Percentiles rank a stretch among this genome's conserved stretches.
These are phyloP conservation scores for Climacium dendroides DNA, from an alignment of 225 moss, liverwort and hornwort species.

Conservation along the genomic window DNA sequence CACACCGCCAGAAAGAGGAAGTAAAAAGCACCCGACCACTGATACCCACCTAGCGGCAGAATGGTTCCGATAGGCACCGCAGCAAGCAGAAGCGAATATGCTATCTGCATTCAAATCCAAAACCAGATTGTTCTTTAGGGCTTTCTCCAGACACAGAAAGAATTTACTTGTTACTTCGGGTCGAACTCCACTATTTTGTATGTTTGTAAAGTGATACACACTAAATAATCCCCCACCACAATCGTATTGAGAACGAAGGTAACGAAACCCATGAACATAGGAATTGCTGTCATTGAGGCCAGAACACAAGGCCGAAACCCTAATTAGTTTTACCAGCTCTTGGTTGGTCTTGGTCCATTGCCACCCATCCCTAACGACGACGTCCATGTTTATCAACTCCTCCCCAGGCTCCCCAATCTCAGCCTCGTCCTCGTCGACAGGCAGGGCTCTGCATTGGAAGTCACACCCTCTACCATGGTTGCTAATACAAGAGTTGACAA, in stretches of 20 bases:
- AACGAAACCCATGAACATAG: too few species aligned
- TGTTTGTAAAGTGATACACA: neutral
- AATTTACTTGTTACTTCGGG: neutral
- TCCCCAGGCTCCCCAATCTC: neutral
- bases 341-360: constrained; percentile 48
- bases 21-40: constrained; percentile 89
- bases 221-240: neutral
- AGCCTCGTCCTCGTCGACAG: neutral
- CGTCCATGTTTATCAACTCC: constrained; percentile 6
- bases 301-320: neutral
- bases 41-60: constrained; percentile 55
- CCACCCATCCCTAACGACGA: constrained; percentile 24
- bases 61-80: constrained; percentile 82
- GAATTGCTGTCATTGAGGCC: neutral
- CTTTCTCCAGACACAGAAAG: neutral
- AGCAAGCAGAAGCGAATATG: constrained; percentile 72
- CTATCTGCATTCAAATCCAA: constrained; percentile 34
- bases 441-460: constrained; percentile 14
- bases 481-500: neutral
- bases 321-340: constrained; percentile 25
- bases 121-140: neutral
- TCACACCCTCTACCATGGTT: neutral
- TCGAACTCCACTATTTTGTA: neutral
- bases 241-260: too few species aligned
- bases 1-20: constrained; percentile 93